Evolutionary conservation across 2,329 filamentous ascomycete species (phyloP), one percentile per base, ranked within the genome.

Genomic region (Neospermospora avenae): DNA sequence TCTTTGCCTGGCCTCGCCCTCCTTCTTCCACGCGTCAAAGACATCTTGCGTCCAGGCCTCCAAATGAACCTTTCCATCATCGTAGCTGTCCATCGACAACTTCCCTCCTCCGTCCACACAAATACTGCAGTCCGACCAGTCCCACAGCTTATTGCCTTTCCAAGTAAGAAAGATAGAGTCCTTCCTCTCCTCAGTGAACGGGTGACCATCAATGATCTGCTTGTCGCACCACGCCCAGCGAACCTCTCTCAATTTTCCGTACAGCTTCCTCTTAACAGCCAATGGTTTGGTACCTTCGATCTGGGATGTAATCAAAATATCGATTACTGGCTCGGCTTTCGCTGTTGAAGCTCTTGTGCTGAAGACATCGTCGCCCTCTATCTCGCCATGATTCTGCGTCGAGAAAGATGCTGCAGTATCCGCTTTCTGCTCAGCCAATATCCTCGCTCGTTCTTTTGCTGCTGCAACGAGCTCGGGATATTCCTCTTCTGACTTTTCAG

Each of bases 151-250:
- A 60, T 84, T 84, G 25, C 84, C 82, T 64, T 86, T 87, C 87
- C 90, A 96, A 0, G 90, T 95, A 58, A 98, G 80, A 68, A 95
- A 88, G 18, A 96, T 77, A 0, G 78, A 76, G 4, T 80, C 75
- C 8, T 74, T 77, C 0, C 80, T 76, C 4, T 80, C 74, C 2
- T 72, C 66, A 2, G 73, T 65, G 7, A 80, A 68, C 10, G 67
- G 35, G 5, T 73, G 54, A 1, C 72, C 71, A 2, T 77, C 73
- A 49, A 85, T 81, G 1, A 72, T 73, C 70, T 93, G 87, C 57
- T 80, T 80, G 13, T 78, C 75, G 67, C 88, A 84, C 90, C 91
- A 97, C 13, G 83, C 84, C 39, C 84, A 72, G 44, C 87, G 83
- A 5, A 93, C 84, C 58, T 88, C 77, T 62, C 83, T 81, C 5